A percentile compares a stretch with the other conserved stretches of the same genome.
phyloP scores from a whole-genome alignment of 2,329 filamentous ascomycete species.

The Teratosphaeria nubilosa region DNA sequence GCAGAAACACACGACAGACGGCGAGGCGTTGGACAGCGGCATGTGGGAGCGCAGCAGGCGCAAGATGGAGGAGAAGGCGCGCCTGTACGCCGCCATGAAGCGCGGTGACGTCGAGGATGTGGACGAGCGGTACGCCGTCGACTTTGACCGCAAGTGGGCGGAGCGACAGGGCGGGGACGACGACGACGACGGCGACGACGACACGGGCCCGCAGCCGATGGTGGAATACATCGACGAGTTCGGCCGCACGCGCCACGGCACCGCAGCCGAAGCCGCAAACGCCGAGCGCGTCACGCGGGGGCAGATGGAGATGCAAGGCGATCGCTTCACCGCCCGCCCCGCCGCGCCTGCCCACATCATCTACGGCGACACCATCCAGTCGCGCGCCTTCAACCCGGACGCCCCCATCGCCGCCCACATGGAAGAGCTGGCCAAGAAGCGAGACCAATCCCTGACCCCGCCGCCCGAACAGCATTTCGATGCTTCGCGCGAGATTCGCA shows the following conservation, averaged over 20 bases:
- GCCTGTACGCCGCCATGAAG: constrained; percentile 82
- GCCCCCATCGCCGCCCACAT: constrained; percentile 56
- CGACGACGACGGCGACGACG: constrained; percentile 27
- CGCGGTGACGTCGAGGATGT: constrained; percentile 63
- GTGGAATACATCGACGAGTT: constrained; percentile 89
- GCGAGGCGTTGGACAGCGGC: constrained; percentile 49
- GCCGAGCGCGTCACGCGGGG: constrained; percentile 50
- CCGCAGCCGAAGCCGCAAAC: constrained; percentile 55
- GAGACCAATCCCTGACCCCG: constrained; percentile 71
- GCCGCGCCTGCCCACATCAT: constrained; percentile 62
- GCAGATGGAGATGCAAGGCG: constrained; percentile 49
- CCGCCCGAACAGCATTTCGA: constrained; percentile 79
- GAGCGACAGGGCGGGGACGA: constrained; percentile 23
- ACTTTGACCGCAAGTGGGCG: constrained; percentile 95
- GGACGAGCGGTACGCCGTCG: constrained; percentile 59
- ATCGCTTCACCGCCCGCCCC: constrained; percentile 59
- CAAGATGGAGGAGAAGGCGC: constrained; percentile 83
- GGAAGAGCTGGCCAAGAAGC: constrained; percentile 64
- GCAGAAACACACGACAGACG: constrained; percentile 54
- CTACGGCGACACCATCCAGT: constrained; percentile 75
- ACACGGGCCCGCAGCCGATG: constrained; percentile 47
- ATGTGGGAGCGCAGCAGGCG: constrained; percentile 58
- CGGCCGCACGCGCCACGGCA: constrained; percentile 68
- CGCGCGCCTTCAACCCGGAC: constrained; percentile 70
- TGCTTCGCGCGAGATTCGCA: constrained; percentile 69